Percentiles rank a stretch among this genome's conserved stretches.
Conservation (phyloP, 2,329 filamentous ascomycete species). For the Arthrobotrys pseudoclavata region DNA sequence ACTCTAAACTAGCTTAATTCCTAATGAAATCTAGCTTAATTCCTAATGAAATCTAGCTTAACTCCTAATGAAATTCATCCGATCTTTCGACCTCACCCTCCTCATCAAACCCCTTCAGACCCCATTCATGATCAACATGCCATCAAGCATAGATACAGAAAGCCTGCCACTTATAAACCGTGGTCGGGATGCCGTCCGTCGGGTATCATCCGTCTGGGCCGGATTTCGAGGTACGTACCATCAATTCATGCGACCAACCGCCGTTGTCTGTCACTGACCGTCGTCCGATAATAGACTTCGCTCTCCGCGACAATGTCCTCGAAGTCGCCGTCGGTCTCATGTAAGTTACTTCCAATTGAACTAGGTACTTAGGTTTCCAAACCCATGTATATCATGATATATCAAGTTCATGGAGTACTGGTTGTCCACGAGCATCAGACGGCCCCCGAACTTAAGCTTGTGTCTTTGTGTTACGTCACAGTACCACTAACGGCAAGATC, state of each 20-base stretch:
- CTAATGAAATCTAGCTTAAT: too few relatives aligned
- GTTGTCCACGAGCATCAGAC: conserved; percentile 2
- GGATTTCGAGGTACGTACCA: conserved; percentile 43
- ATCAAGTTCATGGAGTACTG: background rate
- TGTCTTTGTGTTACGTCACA: conserved; percentile 33
- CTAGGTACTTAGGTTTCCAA: too few relatives aligned
- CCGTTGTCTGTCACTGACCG: background rate
- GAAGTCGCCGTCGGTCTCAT: conserved; percentile 82
- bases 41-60: background rate
- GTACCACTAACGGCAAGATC: background rate
- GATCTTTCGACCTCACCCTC: conserved; percentile 36
- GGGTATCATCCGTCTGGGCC: conserved; percentile 40
- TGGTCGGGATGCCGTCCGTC: conserved; percentile 43
- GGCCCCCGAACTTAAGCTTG: conserved; percentile 8
- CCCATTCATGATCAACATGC: conserved; percentile 17
- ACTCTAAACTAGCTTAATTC: background rate
- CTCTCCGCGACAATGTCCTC: conserved; percentile 79
- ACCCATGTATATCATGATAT: background rate
- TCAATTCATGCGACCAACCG: background rate
- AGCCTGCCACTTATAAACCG: conserved; percentile 42
- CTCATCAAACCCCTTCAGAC: conserved; percentile 13
- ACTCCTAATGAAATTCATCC: conserved; percentile 21
- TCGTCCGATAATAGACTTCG: conserved; percentile 72
- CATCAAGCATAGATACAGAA: conserved; percentile 35
- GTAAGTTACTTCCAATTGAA: conserved; percentile 67